A percentile compares a stretch with the other conserved stretches of the same genome.
These are phyloP conservation scores for Phialophora chinensis DNA, from an alignment of 2,329 filamentous ascomycete species.

Conservation along the genomic window DNA sequence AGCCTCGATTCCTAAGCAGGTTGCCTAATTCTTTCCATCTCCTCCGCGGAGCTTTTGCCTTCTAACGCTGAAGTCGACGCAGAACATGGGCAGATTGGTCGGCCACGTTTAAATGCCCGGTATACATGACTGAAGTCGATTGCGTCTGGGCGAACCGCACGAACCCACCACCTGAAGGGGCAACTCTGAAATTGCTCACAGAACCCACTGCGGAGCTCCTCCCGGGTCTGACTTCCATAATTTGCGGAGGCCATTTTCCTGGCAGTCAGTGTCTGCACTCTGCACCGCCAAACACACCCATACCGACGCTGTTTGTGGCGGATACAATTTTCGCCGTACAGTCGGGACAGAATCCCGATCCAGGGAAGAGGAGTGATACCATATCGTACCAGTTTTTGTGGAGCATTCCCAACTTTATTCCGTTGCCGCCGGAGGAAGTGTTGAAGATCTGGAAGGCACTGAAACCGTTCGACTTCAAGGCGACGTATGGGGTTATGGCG, in stretches of 20 bases:
- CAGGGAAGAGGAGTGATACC: constrained; percentile 32
- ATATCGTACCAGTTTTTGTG: constrained; percentile 36
- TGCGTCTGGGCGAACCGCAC: constrained; percentile 64
- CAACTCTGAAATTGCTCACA: constrained; percentile 45
- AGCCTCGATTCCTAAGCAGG: background rate
- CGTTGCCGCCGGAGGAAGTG: constrained; percentile 68
- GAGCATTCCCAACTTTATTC: constrained; percentile 58
- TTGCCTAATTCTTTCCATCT: background rate
- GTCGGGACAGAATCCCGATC: constrained; percentile 66
- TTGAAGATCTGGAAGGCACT: constrained; percentile 73
- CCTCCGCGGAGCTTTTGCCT: background rate
- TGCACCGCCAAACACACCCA: constrained; percentile 55
- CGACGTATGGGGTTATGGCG: constrained; percentile 53
- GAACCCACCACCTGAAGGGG: constrained; percentile 45
- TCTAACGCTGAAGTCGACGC: background rate
- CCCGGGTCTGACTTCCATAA: constrained; percentile 65
- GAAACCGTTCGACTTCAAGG: constrained; percentile 70
- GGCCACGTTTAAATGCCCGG: constrained; percentile 68
- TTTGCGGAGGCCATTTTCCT: constrained; percentile 79
- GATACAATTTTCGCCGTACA: constrained; percentile 78
- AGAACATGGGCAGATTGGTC: constrained; percentile 75
- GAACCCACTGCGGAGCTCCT: constrained; percentile 35
- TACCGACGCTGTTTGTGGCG: constrained; percentile 70
- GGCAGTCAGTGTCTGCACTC: constrained; percentile 68
- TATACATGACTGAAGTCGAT: constrained; percentile 73